These are phyloP conservation scores for Gracilaria gracilis DNA, from an alignment of 23 red algal species.

Conservation along the genomic window DNA sequence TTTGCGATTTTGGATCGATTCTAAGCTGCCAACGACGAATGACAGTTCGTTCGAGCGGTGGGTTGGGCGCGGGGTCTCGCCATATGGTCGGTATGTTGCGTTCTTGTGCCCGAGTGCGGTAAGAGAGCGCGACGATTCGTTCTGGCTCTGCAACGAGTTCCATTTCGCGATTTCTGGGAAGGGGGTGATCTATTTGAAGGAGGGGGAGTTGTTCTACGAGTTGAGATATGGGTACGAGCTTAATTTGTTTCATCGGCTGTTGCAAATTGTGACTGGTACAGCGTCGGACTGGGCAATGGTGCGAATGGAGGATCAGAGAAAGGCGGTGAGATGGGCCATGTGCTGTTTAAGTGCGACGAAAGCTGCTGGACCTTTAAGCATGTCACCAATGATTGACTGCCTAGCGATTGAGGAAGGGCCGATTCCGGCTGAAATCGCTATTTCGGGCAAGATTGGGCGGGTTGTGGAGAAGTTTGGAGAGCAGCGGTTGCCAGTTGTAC, in stretches of 20 bases:
- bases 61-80: conserved; percentile 10
- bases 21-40: not conserved
- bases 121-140: not conserved
- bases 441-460: not conserved
- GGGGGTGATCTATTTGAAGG: conserved; percentile 16
- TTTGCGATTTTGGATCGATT: conserved; percentile 24
- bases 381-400: not conserved
- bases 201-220: not conserved
- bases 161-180: conserved; percentile 11
- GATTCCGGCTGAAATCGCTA: not conserved
- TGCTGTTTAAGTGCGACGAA: not conserved
- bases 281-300: not conserved
- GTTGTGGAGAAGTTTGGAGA: not conserved
- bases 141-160: conserved; percentile 26
- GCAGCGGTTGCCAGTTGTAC: conserved; percentile 4
- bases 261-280: not conserved
- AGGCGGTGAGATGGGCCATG: not conserved
- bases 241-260: not conserved
- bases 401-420: not conserved
- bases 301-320: not conserved
- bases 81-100: conserved; percentile 16
- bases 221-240: not conserved
- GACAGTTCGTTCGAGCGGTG: conserved; percentile 26
- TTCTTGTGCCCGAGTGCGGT: conserved; percentile 27
- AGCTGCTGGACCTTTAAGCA: not conserved